Percentiles rank a stretch among this genome's conserved stretches.
phyloP scores from a whole-genome alignment of 768 basidiomycete species.

The Mycena pura region DNA sequence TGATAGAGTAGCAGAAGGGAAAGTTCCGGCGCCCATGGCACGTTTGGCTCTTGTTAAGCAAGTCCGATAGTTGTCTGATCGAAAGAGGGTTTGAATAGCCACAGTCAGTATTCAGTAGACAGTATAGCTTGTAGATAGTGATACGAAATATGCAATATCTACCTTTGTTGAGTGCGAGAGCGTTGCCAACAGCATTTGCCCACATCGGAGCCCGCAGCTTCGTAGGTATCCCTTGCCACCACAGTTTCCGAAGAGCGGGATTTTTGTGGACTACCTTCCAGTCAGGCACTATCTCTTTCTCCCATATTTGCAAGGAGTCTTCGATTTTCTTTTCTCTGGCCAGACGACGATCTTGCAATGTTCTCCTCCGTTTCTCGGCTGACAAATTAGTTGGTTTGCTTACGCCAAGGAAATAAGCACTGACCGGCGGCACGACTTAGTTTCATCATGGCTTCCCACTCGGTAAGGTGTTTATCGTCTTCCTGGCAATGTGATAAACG shows the following conservation, averaged over 20 bases:
- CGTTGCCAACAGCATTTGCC: constrained; percentile 87
- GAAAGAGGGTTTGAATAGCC: background rate
- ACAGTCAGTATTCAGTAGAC: constrained; percentile 9
- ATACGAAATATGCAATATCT: constrained; percentile 26
- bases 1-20: constrained; percentile 66
- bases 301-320: constrained; percentile 76
- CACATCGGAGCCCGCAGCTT: constrained; percentile 82
- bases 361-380: constrained; percentile 78
- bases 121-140: background rate
- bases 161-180: constrained; percentile 85
- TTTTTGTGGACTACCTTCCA: constrained; percentile 80
- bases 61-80: constrained; percentile 70
- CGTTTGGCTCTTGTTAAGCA: constrained; percentile 79
- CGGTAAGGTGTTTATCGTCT: constrained; percentile 82
- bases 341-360: constrained; percentile 65
- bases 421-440: constrained; percentile 76
- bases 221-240: constrained; percentile 88
- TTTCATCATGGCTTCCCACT: constrained; percentile 91
- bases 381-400: background rate
- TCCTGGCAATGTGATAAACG: no score
- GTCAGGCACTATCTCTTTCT: constrained; percentile 79
- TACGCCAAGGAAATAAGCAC: constrained; percentile 27
- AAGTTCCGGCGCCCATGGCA: constrained; percentile 66
- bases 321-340: constrained; percentile 73
- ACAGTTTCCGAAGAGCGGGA: constrained; percentile 68